These are phyloP conservation scores for Sedum album DNA, from an alignment of 164 flowering plant genomes.

Conservation along the genomic window DNA sequence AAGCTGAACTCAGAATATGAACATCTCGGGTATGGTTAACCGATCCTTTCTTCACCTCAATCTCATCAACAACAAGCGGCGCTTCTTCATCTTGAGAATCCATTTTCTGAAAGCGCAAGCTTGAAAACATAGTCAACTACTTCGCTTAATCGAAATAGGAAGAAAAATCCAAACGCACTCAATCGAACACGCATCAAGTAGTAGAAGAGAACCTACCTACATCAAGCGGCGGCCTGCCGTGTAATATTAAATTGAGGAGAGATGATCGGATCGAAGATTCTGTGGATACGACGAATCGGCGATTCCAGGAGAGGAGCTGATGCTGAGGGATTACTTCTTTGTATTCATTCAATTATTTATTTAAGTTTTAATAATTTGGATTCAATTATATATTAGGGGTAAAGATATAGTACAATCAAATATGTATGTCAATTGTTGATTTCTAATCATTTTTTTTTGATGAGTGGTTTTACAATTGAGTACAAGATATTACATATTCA, in stretches of 20 bases:
- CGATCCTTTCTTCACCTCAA: conserved; percentile 11
- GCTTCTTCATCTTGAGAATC: conserved; percentile 64
- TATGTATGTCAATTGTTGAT: too few species aligned
- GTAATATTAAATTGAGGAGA: not conserved
- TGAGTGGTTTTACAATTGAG: too few species aligned
- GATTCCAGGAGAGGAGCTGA: too few species aligned
- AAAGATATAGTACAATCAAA: too few species aligned
- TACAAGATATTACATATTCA: too few species aligned
- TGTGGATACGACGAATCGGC: conserved; percentile 1
- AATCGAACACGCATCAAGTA: not conserved
- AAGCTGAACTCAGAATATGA: conserved; percentile 67
- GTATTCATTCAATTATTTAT: too few species aligned
- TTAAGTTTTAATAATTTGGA: too few species aligned
- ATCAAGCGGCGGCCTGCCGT: not conserved
- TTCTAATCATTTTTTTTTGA: too few species aligned
- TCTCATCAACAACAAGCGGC: conserved; percentile 26
- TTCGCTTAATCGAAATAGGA: not conserved
- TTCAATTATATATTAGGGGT: too few species aligned
- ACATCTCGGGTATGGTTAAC: conserved; percentile 53
- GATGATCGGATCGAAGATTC: not conserved
- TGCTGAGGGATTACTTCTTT: too few species aligned
- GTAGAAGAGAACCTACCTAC: not conserved
- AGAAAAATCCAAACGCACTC: not conserved
- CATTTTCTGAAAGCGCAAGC: conserved; percentile 5
- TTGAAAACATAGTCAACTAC: not conserved